Base-by-base conservation (phyloP, 208 protist genomes). In the Crithidia expoeki region DNA sequence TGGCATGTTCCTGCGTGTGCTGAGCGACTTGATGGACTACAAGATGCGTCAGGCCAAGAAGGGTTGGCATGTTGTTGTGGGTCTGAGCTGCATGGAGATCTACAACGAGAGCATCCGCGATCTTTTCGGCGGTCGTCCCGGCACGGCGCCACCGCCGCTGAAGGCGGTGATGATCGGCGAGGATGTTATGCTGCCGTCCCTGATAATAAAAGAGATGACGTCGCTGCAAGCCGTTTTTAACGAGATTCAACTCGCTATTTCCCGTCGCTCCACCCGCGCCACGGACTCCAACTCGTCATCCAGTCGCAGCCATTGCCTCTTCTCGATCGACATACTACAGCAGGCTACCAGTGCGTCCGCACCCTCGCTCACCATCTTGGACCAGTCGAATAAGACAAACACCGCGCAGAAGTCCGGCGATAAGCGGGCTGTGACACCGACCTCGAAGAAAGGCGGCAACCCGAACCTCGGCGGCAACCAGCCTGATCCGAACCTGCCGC, bases 321-420 rank as follows among this genome's bases (percentile, higher is more conserved):
- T 98, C 63, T 86, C 68, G n/a, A 93, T 97, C 64, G 94, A 97
- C 62, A 88, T 95, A 53, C 68, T 96, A 23, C 90, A 97, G 78
- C 89, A 94, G 78, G 81, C 88, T 10, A 47, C 12, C 38, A 86
- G 85, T 28, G 86, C 88, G 2, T 72, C 88, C 2, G 64, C 88
- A 27, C 90, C 90, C 21, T 88, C 86, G 32, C 68, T 93, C 27
- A 52, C 66, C 21, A 59, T 94, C 14, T 72, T 96, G 21, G 83
- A 92, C 58, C 53, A 62, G 60, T 53, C 46, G 9, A 68, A 65
- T 59, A 83, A 84, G 56, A 42, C 68, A n/a, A 77, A 69, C 64
- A 42, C 56, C 17, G 32, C 34, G 38, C 59, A 72, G 57, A 77
- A 79, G 55, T 30, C 42, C 7, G 42, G 30, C 55, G 68, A 72